These are phyloP conservation scores for Marchantia polymorpha DNA, from an alignment of 225 moss, liverwort and hornwort genomes.

Conservation along the genomic window DNA sequence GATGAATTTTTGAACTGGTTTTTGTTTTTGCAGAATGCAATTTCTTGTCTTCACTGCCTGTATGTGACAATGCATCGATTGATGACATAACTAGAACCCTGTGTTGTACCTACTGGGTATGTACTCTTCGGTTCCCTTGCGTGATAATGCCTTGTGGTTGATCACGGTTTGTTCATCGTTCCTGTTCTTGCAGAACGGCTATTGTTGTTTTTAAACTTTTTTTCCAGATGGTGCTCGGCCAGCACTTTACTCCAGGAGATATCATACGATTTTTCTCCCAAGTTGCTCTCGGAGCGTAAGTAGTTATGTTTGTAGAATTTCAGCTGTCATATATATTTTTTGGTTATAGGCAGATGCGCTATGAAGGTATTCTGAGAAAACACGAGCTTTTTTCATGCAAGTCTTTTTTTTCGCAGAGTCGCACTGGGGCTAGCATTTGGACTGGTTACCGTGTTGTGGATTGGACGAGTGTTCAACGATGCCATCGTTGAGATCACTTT, in stretches of 20 bases:
- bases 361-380: slow-evolving; percentile 3
- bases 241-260: slow-evolving; percentile 47
- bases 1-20: slow-evolving; percentile 1
- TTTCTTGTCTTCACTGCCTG: too few species aligned
- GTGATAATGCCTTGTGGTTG: too few species aligned
- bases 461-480: slow-evolving; percentile 78
- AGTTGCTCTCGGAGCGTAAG: slow-evolving; percentile 87
- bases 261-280: slow-evolving; percentile 67
- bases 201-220: slow-evolving; percentile 79
- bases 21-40: too few species aligned
- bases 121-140: too few species aligned
- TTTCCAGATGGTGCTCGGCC: slow-evolving; percentile 67
- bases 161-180: not conserved
- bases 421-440: slow-evolving; percentile 71
- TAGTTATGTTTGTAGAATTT: too few species aligned
- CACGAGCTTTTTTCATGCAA: not conserved
- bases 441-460: slow-evolving; percentile 68
- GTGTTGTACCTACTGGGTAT: too few species aligned
- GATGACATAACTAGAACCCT: too few species aligned
- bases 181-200: slow-evolving; percentile 53
- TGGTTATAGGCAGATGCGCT: not conserved
- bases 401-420: slow-evolving; percentile 43
- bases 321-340: too few species aligned
- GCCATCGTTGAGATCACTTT: slow-evolving; percentile 80
- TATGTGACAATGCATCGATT: too few species aligned